A percentile compares a stretch with the other conserved stretches of the same genome.
Evolutionary conservation across 306 rosid species (phyloP).

Genomic region (Astragalus membranaceus): DNA sequence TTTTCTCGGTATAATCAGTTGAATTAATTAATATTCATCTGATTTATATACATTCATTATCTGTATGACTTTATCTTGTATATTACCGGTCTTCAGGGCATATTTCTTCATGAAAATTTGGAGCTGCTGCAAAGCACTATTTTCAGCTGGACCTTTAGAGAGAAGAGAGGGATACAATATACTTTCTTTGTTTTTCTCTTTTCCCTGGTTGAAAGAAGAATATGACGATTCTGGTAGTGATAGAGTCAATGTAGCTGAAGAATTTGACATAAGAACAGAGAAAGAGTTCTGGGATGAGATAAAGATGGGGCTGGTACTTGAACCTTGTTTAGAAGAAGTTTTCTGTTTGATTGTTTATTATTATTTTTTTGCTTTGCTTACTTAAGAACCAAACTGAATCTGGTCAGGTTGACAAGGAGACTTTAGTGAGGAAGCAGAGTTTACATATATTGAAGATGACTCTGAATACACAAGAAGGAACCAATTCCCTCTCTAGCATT

Average conservation of each 20-base stretch:
- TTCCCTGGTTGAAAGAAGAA: conserved; percentile 45
- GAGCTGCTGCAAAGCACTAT: conserved; percentile 71
- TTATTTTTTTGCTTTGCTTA: conserved; percentile 14
- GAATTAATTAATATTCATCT: conserved; percentile 15
- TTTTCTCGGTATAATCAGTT: conserved; percentile 56
- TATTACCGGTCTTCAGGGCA: conserved; percentile 51
- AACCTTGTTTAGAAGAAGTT: conserved; percentile 11
- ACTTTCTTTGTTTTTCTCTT: conserved; percentile 68
- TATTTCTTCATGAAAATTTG: conserved; percentile 59
- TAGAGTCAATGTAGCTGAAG: conserved; percentile 21
- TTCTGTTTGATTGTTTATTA: conserved; percentile 16
- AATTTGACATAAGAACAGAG: conserved; percentile 61
- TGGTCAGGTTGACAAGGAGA: conserved; percentile 79
- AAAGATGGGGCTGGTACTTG: conserved; percentile 75
- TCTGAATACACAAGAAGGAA: conserved; percentile 33
- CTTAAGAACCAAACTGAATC: conserved; percentile 17
- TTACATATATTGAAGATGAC: conserved; percentile 62
- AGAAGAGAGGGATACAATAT: conserved; percentile 80
- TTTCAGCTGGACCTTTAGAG: conserved; percentile 68
- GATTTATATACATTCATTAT: conserved; percentile 8
- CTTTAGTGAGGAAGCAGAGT: conserved; percentile 81
- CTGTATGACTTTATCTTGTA: conserved; percentile 23
- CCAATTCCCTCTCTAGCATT: conserved; percentile 28
- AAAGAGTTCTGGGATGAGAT: conserved; percentile 82
- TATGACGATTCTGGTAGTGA: conserved; percentile 36